Conservation (phyloP, 1,284 basidiomycete species). For the Porogramme epimiltina region DNA sequence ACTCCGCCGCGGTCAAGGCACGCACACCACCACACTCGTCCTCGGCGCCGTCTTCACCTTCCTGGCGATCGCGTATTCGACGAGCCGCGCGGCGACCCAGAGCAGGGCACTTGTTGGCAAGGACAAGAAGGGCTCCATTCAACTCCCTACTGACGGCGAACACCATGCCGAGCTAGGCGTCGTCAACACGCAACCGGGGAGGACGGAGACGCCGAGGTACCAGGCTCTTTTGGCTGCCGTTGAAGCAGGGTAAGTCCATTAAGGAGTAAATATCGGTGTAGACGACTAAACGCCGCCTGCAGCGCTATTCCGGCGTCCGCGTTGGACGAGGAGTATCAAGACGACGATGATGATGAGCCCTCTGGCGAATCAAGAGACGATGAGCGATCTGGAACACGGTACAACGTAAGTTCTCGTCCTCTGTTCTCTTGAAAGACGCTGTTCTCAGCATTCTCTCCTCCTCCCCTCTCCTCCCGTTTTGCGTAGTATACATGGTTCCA, state of each 20-base stretch:
- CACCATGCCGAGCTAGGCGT: slow-evolving; percentile 69
- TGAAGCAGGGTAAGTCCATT: slow-evolving; percentile 84
- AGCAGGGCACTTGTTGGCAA: slow-evolving; percentile 87
- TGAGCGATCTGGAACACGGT: slow-evolving; percentile 94
- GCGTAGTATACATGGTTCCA: slow-evolving; percentile 97
- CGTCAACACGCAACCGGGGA: slow-evolving; percentile 84
- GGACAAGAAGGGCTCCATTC: slow-evolving; percentile 64
- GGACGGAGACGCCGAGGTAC: slow-evolving; percentile 88
- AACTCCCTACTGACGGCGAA: slow-evolving; percentile 58
- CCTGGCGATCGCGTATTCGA: slow-evolving; percentile 97
- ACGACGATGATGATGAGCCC: slow-evolving; percentile 72
- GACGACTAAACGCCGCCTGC: too few relatives aligned
- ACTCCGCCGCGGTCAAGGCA: slow-evolving; percentile 62
- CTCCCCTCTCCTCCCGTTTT: background rate
- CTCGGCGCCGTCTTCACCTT: slow-evolving; percentile 97
- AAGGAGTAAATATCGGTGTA: too few relatives aligned
- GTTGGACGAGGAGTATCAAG: slow-evolving; percentile 81
- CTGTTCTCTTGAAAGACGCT: too few relatives aligned
- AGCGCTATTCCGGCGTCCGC: slow-evolving; percentile 94
- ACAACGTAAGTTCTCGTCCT: slow-evolving; percentile 67
- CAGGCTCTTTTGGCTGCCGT: slow-evolving; percentile 96
- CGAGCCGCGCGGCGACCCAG: slow-evolving; percentile 94
- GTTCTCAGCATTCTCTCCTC: background rate
- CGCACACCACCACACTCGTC: slow-evolving; percentile 87
- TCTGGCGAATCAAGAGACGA: slow-evolving; percentile 85